Evolutionary conservation across 306 rosid species (phyloP).

Genomic region (Dalbergia cochinchinensis): DNA sequence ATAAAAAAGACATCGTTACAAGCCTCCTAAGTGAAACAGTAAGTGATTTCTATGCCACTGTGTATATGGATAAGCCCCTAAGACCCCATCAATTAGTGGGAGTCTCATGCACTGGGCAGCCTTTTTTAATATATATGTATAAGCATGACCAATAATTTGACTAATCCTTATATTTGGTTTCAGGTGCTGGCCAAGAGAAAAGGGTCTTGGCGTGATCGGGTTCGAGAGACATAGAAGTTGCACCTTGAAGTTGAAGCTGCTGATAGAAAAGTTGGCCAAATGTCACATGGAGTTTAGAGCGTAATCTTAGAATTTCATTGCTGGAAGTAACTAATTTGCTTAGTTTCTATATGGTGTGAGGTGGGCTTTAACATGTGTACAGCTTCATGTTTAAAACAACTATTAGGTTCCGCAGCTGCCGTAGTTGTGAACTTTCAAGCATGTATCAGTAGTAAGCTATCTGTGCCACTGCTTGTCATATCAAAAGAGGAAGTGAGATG

Average conservation of each 20-base stretch:
- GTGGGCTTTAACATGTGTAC: conserved; percentile 35
- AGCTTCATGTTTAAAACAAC: conserved; percentile 1
- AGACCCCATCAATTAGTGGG: too few species aligned
- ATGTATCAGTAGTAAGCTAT: neutral
- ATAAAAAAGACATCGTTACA: conserved; percentile 57
- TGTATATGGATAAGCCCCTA: neutral
- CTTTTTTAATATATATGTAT: neutral
- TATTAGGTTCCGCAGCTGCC: conserved; percentile 5
- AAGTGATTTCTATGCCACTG: conserved; percentile 31
- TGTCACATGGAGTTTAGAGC: conserved; percentile 10
- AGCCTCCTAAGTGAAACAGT: conserved; percentile 86
- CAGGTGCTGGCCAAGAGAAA: conserved; percentile 86
- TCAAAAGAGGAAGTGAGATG: neutral
- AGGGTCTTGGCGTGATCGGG: conserved; percentile 96
- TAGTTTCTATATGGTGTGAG: conserved; percentile 26
- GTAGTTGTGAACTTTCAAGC: neutral
- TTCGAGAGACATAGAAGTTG: conserved; percentile 56
- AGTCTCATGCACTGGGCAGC: too few species aligned
- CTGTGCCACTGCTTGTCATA: neutral
- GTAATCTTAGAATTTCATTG: conserved; percentile 14
- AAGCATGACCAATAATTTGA: conserved; percentile 12
- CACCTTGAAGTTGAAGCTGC: conserved; percentile 23
- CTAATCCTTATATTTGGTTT: conserved; percentile 41
- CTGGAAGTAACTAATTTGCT: conserved; percentile 27
- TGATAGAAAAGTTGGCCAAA: conserved; percentile 12